A percentile compares a stretch with the other conserved stretches of the same genome.
These are phyloP conservation scores for Biscogniauxia mediterranea DNA, from an alignment of 2,329 filamentous ascomycete species.

Conservation along the genomic window DNA sequence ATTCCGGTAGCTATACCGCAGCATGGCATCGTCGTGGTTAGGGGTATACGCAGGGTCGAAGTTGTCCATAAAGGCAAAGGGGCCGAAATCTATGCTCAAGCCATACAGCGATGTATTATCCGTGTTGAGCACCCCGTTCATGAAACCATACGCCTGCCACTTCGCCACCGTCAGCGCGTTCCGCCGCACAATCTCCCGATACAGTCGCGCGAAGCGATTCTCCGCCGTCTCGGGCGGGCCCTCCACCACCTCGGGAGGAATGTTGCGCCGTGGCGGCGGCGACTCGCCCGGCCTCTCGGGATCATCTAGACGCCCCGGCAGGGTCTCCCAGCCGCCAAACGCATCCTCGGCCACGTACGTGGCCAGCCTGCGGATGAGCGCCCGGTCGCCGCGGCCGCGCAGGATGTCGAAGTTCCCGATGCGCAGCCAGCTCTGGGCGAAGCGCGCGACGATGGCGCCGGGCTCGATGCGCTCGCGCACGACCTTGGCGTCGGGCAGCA, in stretches of 20 bases:
- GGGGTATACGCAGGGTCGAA: constrained; percentile 95
- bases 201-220: constrained; percentile 84
- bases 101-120: constrained; percentile 94
- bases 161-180: constrained; percentile 87
- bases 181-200: constrained; percentile 79
- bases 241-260: constrained; percentile 60
- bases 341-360: constrained; percentile 87
- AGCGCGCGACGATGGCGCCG: constrained; percentile 87
- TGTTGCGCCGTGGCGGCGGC: constrained; percentile 46
- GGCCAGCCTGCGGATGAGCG: constrained; percentile 69
- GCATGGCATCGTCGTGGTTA: constrained; percentile 88
- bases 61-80: constrained; percentile 96
- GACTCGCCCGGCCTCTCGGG: constrained; percentile 48
- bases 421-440: constrained; percentile 87
- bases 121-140: constrained; percentile 96
- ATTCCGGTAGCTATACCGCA: constrained; percentile 89
- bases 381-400: constrained; percentile 75
- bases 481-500: constrained; percentile 71
- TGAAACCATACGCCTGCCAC: constrained; percentile 99
- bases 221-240: constrained; percentile 67
- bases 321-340: constrained; percentile 80
- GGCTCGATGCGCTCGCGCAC: constrained; percentile 79
- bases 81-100: constrained; percentile 89
- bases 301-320: constrained; percentile 61
- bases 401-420: constrained; percentile 97